A percentile compares a stretch with the other conserved stretches of the same genome.
These are phyloP conservation scores for Cordyceps fumosorosea DNA, from an alignment of 2,329 filamentous ascomycete genomes.

Conservation along the genomic window DNA sequence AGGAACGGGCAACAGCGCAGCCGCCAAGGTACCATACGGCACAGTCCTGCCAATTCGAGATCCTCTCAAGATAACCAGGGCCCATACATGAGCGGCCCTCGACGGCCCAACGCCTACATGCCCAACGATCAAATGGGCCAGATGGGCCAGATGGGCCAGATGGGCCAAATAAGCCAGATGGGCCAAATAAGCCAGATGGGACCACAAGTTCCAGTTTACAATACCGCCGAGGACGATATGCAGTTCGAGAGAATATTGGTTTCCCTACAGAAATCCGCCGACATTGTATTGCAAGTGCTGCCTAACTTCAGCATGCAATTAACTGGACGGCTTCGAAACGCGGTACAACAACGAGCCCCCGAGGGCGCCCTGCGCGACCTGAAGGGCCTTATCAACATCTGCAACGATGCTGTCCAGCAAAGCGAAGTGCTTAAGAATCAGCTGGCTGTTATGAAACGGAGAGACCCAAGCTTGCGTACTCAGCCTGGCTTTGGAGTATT, in stretches of 20 bases:
- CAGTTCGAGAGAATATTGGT: constrained; percentile 79
- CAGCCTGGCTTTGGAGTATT: constrained; percentile 59
- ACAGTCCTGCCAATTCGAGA: constrained; percentile 46
- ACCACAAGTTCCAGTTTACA: not conserved
- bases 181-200: not conserved
- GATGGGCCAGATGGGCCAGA: constrained; percentile 1
- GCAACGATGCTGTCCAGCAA: constrained; percentile 62
- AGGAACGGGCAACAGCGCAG: constrained; percentile 17
- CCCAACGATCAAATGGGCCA: constrained; percentile 7
- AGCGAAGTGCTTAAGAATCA: constrained; percentile 66
- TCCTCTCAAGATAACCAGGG: constrained; percentile 24
- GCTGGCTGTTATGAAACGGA: constrained; percentile 75
- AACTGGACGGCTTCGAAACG: constrained; percentile 53
- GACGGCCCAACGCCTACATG: constrained; percentile 25
- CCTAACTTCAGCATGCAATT: constrained; percentile 66
- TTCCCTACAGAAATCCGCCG: constrained; percentile 65
- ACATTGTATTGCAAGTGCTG: constrained; percentile 64
- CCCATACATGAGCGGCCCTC: constrained; percentile 45
- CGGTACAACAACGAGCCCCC: constrained; percentile 52
- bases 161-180: not conserved
- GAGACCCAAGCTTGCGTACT: constrained; percentile 69
- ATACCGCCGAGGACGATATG: constrained; percentile 60
- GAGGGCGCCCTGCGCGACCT: constrained; percentile 59
- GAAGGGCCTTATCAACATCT: constrained; percentile 65
- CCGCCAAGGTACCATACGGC: constrained; percentile 33